Evolutionary conservation across 192 early-diverging fungal species (phyloP).

Genomic region (Linnemannia exigua): DNA sequence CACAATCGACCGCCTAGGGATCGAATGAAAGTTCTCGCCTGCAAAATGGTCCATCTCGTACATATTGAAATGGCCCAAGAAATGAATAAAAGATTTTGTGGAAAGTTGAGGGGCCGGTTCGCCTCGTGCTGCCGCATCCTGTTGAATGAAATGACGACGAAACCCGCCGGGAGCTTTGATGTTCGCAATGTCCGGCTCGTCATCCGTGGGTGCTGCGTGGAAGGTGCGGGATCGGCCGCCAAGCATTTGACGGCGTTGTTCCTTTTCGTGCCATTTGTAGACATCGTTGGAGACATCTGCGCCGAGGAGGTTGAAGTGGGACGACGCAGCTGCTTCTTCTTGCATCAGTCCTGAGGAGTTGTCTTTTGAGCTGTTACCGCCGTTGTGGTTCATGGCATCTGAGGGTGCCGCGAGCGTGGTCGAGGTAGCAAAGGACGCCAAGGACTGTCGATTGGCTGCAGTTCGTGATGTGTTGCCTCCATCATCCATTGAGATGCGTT

Average conservation of each 20-base stretch:
- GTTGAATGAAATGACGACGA: constrained; percentile 82
- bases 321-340: not conserved
- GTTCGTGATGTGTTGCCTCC: not conserved
- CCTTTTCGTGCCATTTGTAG: constrained; percentile 54
- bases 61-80: constrained; percentile 46
- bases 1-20: constrained; percentile 29
- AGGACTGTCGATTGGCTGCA: not conserved
- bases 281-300: constrained; percentile 59
- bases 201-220: constrained; percentile 23
- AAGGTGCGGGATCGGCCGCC: constrained; percentile 43
- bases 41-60: constrained; percentile 63
- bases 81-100: constrained; percentile 43
- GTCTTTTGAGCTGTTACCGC: not conserved
- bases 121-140: constrained; percentile 72
- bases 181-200: constrained; percentile 56
- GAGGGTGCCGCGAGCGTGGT: not conserved
- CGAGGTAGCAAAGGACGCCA: not conserved
- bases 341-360: not conserved
- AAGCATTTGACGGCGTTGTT: constrained; percentile 15
- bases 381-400: not conserved
- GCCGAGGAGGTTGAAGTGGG: constrained; percentile 59
- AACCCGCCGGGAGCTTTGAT: constrained; percentile 85
- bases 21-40: constrained; percentile 58
- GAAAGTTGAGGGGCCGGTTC: constrained; percentile 62
- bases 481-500: not conserved